Conservation (phyloP, 805 yeast genomes). For the Yarrowia hollandica region DNA sequence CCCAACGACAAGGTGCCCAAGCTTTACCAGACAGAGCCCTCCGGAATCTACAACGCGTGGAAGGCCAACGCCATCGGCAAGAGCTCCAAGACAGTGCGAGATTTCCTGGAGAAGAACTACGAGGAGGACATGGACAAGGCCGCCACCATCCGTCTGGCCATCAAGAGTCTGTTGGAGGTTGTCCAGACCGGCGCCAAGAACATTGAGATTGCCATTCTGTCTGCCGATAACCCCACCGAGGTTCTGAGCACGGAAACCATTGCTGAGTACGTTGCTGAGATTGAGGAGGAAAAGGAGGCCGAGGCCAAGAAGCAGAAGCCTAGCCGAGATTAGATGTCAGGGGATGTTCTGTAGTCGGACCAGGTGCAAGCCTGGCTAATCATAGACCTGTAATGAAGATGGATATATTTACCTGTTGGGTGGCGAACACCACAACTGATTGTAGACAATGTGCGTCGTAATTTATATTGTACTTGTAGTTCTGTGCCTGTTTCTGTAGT, state of each 20-base stretch:
- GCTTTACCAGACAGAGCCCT: constrained; percentile 93
- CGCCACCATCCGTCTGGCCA: constrained; percentile 74
- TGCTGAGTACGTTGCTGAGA: constrained; percentile 69
- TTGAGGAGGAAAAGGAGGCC: constrained; percentile 83
- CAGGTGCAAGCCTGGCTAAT: too few species aligned
- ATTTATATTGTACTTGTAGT: too few species aligned
- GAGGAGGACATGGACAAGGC: constrained; percentile 59
- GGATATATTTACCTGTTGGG: neutral
- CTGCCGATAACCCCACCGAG: constrained; percentile 62
- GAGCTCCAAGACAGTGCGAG: constrained; percentile 91
- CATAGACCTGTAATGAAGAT: constrained; percentile 23
- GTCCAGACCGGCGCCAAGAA: constrained; percentile 98
- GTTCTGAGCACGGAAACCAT: constrained; percentile 67
- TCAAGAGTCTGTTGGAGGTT: constrained; percentile 87
- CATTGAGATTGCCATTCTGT: constrained; percentile 87
- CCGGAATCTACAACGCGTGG: constrained; percentile 97
- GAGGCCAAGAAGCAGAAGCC: constrained; percentile 53
- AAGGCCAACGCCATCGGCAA: constrained; percentile 97
- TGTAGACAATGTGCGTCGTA: too few species aligned
- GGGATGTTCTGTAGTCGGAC: neutral
- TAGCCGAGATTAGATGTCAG: constrained; percentile 29
- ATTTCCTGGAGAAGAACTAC: constrained; percentile 89
- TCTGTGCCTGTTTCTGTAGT: too few species aligned
- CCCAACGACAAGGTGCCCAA: constrained; percentile 76
- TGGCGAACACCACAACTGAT: neutral